Evolutionary conservation across 2,329 filamentous ascomycete genomes (phyloP), one percentile per base, ranked within the genome.

Genomic region (Pyricularia pennisetigena): DNA sequence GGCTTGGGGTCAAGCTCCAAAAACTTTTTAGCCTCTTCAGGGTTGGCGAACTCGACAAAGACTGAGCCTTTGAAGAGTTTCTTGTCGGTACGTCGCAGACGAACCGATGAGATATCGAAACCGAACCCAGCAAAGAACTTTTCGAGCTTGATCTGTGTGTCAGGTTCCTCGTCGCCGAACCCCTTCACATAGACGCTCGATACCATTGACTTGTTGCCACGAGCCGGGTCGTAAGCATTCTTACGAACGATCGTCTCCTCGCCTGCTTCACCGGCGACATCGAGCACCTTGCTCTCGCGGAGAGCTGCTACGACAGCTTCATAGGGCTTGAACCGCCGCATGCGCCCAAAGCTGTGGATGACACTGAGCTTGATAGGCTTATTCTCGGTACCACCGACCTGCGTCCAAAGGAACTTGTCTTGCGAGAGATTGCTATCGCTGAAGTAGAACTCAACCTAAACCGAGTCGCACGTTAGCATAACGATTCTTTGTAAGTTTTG

Each of bases 381-480:
- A 83, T 97, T 97, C 74, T 90, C 85, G 71, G 86, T 83, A 69
- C 94, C 94, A 57, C 89, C 90, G 68, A 92, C 91, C 74, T 89
- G 84, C 71, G 88, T 84, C 82, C 93, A 91, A 73, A 99, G 85
- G 82, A 92, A 97, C 78, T 93, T 91, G 80, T 99, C 96, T 74
- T 88, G 88, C 67, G 90, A 90, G 54, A 99, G 87, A 80, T 97
- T 97, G 75, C 90, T 91, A 78, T 96, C 91, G 74, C 91, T 91
- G 80, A 97, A 97, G 85, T 97, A 97, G 79, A 97, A 97, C 77
- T 97, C 93, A 74, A 97, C 92, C 90, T 96, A 72, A 32, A 67
- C n/a, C 26, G 20, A n/a, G 35, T 68, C 71, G 69, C 72, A 73
- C 61, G 26, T 62, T 28, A 62, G 24, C 14, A 12, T 4, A 62